Evolutionary conservation across 2,329 filamentous ascomycete genomes (phyloP), one percentile per base, ranked within the genome.

Genomic region (Ophiocordyceps camponoti-floridani): DNA sequence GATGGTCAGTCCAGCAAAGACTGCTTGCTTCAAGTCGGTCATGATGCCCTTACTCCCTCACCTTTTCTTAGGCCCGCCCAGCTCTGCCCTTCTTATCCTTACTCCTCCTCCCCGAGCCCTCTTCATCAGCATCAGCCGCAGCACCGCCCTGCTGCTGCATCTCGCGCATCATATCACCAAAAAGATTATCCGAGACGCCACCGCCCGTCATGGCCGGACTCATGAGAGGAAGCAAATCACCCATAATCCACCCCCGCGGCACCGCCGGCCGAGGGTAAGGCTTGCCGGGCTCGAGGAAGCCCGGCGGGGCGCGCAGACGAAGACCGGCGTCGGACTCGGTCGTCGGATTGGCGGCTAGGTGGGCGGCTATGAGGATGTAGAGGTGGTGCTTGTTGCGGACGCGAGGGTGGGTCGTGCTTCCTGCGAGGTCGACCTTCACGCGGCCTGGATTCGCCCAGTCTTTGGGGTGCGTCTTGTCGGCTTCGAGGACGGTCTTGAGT

Each of bases 381-480:
- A 98, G 77, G 56, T 94, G 85, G 59, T 93, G 84, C 66, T 96
- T 86, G 62, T 71, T 77, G 60, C 77, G 81, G 46, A 94, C 60
- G 56, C 28, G 28, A 4, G 28, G 5, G 14, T 79, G 70, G 12
- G 50, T 45, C 38, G 46, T 44, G 23, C 23, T 23, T 23, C 23
- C 38, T 53, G 45, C 51, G 47, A 95, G 67, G 56, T 80, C 66
- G 43, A 96, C 77, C 53, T 84, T 79, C 50, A 96, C 84, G 47
- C 91, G 74, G 4, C 91, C 91, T 12, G 91, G 91, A 66, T 98
- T 98, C 46, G 82, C 81, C 91, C 91, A 98, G 68, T 98, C 91
- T 65, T 91, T 89, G 7, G 91, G 91, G 63, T 98, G 91, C 48
- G 79, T 74, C 69, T 94, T 94, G 58, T 83, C 82, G 1, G 88